Base-by-base conservation (phyloP, 768 basidiomycete genomes). In the Suillus variegatus region DNA sequence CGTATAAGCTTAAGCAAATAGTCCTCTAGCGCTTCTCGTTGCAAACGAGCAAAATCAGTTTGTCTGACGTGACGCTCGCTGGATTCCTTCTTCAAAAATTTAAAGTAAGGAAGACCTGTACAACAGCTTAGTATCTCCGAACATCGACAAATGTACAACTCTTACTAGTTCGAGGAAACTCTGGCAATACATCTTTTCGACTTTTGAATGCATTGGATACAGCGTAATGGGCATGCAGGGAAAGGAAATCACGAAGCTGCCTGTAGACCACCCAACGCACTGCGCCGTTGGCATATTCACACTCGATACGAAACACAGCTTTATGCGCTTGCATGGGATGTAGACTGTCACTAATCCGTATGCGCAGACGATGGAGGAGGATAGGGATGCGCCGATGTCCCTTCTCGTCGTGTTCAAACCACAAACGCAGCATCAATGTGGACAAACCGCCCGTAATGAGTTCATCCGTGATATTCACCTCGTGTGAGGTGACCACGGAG, bases 191-290 rank as follows among this genome's bases (percentile, higher is more conserved):
- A 49, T 88, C 87, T 57, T 89, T 84, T 64, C 88, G 86, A 38
- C 85, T 86, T 62, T 88, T 86, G 65, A 93, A 90, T 6, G 88
- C 88, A 69, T 95, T 96, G 10, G 94, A 90, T 22, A 97, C 80
- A 1, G 90, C 82, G 74, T 97, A 97, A 74, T 98, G 95, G 0
- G 90, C 85, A 75, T 98, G 96, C 28, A 99, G 78, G 32, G 91
- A 91, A 55, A 97, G 63, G 72, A 99, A 97, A 75, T 99, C 97
- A 67, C 93, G 88, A 62, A 97, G 83, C 77, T 96, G 90, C 61
- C 97, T 89, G 77, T 95, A 95, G n/a, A 94, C 84, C 36, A 97
- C 96, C 97, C 97, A 99, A 75, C 95, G 82, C 73, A 85, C 88
- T 14, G 90, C 89, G 25, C 94, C 94, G 68, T 97, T 95, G 0